A percentile compares a stretch with the other conserved stretches of the same genome.
Evolutionary conservation across 164 flowering plant species (phyloP).

Genomic region (Amborella trichopoda): DNA sequence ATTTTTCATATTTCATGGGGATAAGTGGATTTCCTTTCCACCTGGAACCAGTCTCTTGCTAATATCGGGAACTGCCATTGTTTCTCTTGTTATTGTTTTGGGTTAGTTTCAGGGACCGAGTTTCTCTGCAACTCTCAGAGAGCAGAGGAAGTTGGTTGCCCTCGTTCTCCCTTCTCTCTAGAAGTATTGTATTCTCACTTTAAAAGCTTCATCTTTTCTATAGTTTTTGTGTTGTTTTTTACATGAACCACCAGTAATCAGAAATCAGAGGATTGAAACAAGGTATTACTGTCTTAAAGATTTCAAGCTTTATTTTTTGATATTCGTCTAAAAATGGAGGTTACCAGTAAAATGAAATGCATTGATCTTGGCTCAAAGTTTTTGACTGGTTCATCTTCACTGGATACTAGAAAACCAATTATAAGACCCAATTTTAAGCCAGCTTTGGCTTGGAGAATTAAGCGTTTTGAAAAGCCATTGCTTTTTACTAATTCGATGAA

Average conservation of each 20-base stretch:
- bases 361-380: conserved; percentile 41
- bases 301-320: background rate
- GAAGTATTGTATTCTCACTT: background rate
- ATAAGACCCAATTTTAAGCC: conserved; percentile 13
- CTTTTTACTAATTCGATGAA: conserved; percentile 8
- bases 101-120: too few relatives aligned
- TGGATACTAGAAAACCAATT: conserved; percentile 20
- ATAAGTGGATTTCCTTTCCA: too few relatives aligned
- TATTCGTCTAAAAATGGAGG: conserved; percentile 38
- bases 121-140: conserved; percentile 4
- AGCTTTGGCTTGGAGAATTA: conserved; percentile 11
- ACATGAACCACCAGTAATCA: too few relatives aligned
- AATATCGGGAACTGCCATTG: too few relatives aligned
- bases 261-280: too few relatives aligned
- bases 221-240: too few relatives aligned
- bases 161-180: conserved; percentile 1
- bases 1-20: too few relatives aligned
- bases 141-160: background rate
- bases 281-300: background rate
- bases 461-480: too few relatives aligned
- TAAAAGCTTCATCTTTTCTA: background rate
- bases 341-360: conserved; percentile 29
- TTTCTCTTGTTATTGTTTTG: too few relatives aligned
- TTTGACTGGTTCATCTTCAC: conserved; percentile 24
- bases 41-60: too few relatives aligned